Base-by-base conservation (phyloP, 768 basidiomycete species). In the Leucosporidium creatinivorum region DNA sequence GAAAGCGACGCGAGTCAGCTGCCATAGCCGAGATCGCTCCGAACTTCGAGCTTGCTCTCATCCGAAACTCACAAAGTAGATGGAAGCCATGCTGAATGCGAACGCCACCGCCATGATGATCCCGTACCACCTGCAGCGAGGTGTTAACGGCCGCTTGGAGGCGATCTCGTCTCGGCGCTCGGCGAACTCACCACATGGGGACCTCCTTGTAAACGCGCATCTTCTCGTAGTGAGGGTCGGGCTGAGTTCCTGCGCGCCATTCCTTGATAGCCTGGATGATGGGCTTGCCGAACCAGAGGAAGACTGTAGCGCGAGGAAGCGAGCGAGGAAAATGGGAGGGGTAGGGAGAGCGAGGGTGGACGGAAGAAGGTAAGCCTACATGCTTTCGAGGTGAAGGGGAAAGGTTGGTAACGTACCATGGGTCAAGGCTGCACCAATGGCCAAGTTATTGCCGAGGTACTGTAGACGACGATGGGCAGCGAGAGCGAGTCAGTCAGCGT, bases 371-470 rank as follows among this genome's bases (percentile, higher is more conserved):
- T 50, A 4, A 33, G 49, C 49, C 49, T 19, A 19, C 49, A 50
- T 4, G 4, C 4, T 15, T 19, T 17, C 23, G 56, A 33, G 33
- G 21, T 21, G 36, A 1, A 33, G n/a, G n/a, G n/a, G 30, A 33
- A 18, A 15, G 19, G 33, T 31, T 5, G 7, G 56, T 21, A 1
- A 51, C 50, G 21, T 51, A 51, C 58, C n/a, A 63, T 74, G 78
- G 1, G 76, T 65, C 36, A 67, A 56, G 30, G 69, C 62, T 5
- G 72, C 73, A 50, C 74, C 74, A 26, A 73, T 55, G 12, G 55
- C 39, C 17, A 64, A 18, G 63, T 56, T 63, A 7, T 13, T 60
- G 63, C 67, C 61, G 66, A 63, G 47, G 59, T 63, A 36, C 50
- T 50, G 19, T 7, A 28, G 49, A 8, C 68, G 73, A 44, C 8